Conservation (phyloP, 1,139 yeast genomes). For the Pichia sp. region DNA sequence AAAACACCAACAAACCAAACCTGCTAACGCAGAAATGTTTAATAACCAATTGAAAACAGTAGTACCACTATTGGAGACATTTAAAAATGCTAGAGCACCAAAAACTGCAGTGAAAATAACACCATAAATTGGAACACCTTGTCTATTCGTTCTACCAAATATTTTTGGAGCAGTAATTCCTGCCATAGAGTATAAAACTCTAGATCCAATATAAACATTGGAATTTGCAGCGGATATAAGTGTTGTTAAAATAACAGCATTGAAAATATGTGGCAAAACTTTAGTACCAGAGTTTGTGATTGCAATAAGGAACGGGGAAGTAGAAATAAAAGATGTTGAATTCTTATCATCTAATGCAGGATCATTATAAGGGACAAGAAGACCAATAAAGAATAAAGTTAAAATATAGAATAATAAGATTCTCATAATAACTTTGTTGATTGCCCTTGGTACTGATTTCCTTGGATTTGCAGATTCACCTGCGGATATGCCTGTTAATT, state of each 20-base stretch:
- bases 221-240: slow-evolving; percentile 77
- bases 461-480: slow-evolving; percentile 85
- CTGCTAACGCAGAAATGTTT: slow-evolving; percentile 73
- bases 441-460: slow-evolving; percentile 76
- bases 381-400: slow-evolving; percentile 72
- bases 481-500: slow-evolving; percentile 80
- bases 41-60: slow-evolving; percentile 79
- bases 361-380: slow-evolving; percentile 75
- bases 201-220: slow-evolving; percentile 71
- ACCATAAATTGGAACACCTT: slow-evolving; percentile 62
- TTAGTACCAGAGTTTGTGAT: slow-evolving; percentile 64
- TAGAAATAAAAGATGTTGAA: slow-evolving; percentile 30
- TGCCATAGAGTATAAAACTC: slow-evolving; percentile 63
- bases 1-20: slow-evolving; percentile 67
- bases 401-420: slow-evolving; percentile 75
- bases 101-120: slow-evolving; percentile 53
- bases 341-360: slow-evolving; percentile 27
- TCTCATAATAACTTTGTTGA: slow-evolving; percentile 73
- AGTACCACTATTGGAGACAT: slow-evolving; percentile 50
- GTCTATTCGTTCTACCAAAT: slow-evolving; percentile 44
- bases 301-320: slow-evolving; percentile 51
- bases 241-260: slow-evolving; percentile 63
- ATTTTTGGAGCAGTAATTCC: slow-evolving; percentile 55
- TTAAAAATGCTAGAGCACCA: slow-evolving; percentile 66
- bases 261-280: slow-evolving; percentile 62